Percentiles rank a stretch among this genome's conserved stretches.
phyloP scores from a whole-genome alignment of 768 basidiomycete species.

The Phlebiopsis flavidoalba region DNA sequence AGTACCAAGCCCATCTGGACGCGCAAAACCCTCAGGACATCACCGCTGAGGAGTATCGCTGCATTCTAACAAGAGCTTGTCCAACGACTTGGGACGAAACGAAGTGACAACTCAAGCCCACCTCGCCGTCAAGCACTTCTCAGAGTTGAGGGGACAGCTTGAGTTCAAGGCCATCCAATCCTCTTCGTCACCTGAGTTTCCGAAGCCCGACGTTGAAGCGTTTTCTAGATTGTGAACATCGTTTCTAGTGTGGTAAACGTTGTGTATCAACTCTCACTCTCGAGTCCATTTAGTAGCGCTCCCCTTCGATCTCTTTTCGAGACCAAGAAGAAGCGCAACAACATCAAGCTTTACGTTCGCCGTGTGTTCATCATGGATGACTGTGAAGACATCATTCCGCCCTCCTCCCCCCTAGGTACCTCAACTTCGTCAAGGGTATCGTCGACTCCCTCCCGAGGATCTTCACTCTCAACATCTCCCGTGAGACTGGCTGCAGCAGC shows the following conservation, averaged over 20 bases:
- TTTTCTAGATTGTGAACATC: too few relatives aligned
- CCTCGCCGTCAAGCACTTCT: conserved; percentile 99
- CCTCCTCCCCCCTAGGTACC: conserved; percentile 98
- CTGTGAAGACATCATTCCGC: conserved; percentile 97
- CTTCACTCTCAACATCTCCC: conserved; percentile 99
- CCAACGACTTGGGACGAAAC: conserved; percentile 99
- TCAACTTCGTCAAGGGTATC: conserved; percentile 99
- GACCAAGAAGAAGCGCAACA: conserved; percentile 99
- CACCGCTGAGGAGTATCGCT: conserved; percentile 85
- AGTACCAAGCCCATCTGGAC: conserved; percentile 99
- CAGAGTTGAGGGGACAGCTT: conserved; percentile 99
- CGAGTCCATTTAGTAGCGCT: conserved; percentile 58
- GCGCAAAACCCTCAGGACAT: conserved; percentile 95
- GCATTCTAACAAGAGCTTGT: conserved; percentile 99
- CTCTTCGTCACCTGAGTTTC: conserved; percentile 93
- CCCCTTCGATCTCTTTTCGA: conserved; percentile 99
- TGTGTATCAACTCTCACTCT: conserved; percentile 10
- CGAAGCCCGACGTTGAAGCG: too few relatives aligned
- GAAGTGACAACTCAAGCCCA: too few relatives aligned
- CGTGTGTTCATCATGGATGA: conserved; percentile 99
- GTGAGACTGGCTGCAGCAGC: conserved; percentile 99
- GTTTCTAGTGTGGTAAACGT: neutral
- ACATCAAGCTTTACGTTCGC: conserved; percentile 99
- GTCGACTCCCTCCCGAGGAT: conserved; percentile 99
- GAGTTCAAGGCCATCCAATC: conserved; percentile 99